Conservation (phyloP, 202 grass and related monocot genomes). For the Dendrocalamus latiflorus region DNA sequence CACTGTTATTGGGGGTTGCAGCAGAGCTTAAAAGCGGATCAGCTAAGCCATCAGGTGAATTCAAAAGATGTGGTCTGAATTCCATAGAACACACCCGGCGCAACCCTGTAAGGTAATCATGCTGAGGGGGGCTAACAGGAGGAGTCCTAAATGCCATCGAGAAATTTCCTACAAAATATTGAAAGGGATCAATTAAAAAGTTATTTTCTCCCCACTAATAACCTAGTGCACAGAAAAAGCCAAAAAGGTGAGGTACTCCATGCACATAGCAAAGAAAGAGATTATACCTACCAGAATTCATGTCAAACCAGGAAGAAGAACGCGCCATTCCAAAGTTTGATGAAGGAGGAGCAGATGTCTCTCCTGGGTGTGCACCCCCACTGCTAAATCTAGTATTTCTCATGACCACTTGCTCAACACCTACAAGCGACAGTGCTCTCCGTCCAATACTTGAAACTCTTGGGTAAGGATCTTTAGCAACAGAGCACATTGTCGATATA, state of each 20-base stretch:
- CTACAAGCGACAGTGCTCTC: conserved; percentile 79
- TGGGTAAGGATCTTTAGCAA: conserved; percentile 92
- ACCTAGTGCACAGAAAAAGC: neutral
- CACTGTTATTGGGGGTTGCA: conserved; percentile 48
- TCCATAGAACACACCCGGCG: conserved; percentile 92
- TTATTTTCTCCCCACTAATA: neutral
- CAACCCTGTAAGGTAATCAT: conserved; percentile 79
- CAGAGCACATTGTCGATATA: conserved; percentile 68
- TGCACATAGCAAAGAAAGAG: conserved; percentile 6
- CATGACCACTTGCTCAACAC: conserved; percentile 80
- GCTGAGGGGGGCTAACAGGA: conserved; percentile 92
- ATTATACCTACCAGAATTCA: conserved; percentile 74
- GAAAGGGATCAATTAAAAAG: neutral
- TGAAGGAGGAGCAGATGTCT: conserved; percentile 53
- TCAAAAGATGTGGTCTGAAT: conserved; percentile 71
- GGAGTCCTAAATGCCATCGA: conserved; percentile 85
- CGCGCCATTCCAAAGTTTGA: conserved; percentile 83
- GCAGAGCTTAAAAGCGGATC: conserved; percentile 61
- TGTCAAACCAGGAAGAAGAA: conserved; percentile 96
- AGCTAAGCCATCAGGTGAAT: conserved; percentile 83
- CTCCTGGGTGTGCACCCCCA: conserved; percentile 55
- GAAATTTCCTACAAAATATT: conserved; percentile 59
- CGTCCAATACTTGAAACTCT: conserved; percentile 64
- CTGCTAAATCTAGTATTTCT: conserved; percentile 69
- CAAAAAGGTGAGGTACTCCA: conserved; percentile 2